Base-by-base conservation (phyloP, 208 protist species). In the Wallacemonas sp. region DNA sequence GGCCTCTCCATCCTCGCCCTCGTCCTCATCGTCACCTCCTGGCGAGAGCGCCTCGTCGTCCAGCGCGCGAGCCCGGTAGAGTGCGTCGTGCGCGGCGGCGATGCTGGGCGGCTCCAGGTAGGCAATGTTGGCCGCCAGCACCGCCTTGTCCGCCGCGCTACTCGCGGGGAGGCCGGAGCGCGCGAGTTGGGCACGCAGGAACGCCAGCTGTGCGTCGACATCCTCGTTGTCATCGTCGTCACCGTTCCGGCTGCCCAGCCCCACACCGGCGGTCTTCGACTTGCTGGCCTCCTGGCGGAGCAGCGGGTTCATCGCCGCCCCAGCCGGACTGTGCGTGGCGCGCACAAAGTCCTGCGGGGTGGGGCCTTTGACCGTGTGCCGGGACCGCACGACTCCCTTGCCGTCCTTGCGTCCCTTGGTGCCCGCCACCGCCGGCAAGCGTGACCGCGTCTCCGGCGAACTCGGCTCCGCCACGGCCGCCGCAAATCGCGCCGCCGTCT, bases 61-160 rank as follows among this genome's bases (percentile, higher is more conserved):
- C 18, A 22, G 11, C 20, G 1, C n/a, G n/a, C n/a, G n/a, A n/a
- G 33, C 41, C 26, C 29, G 7, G 23, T 32, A 64, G 14, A 64
- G 42, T 7, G 57, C 57, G 25, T 46, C 5, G 26, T 64, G 57
- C 39, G 36, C 57, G 14, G 33, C 22, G 57, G 57, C 29, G 41
- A 50, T 64, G 41, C 57, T 50, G 33, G 57, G 57, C 11, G 57
- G 57, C 57, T 64, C 57, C 3, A 64, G 57, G 28, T 64, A 64
- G 18, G 57, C n/a, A 20, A 64, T 64, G 57, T 64, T 64, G 3
- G 57, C 57, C 5, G 36, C 23, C 57, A 64, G 16, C 42, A 64
- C 42, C 16, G 25, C 4, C 31, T 33, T 20, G 32, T 41, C 16
- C n/a, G 29, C 52, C 8, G 16, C 16, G 26, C 32, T 18, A 18